Evolutionary conservation across 768 basidiomycete genomes (phyloP).

Genomic region (Phlebiopsis flavidoalba): DNA sequence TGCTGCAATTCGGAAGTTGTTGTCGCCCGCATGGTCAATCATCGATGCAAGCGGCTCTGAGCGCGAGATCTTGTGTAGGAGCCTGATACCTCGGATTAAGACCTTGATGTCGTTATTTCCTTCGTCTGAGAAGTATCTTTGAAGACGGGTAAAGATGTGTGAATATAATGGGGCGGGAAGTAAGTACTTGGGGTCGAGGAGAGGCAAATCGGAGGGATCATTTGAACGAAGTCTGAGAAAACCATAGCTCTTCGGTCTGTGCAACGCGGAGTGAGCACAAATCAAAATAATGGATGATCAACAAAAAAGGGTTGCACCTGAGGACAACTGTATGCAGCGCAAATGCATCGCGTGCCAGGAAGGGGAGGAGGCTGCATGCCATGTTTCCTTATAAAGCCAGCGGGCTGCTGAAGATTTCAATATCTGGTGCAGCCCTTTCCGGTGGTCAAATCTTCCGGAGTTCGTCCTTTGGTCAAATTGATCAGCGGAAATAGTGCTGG

Average conservation of each 20-base stretch:
- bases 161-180: not conserved
- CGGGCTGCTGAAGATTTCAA: conserved; percentile 29
- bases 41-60: conserved; percentile 33
- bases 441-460: conserved; percentile 26
- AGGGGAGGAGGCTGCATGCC: conserved; percentile 6
- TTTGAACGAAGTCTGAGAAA: conserved; percentile 34
- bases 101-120: conserved; percentile 31
- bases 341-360: conserved; percentile 15
- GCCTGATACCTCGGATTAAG: conserved; percentile 35
- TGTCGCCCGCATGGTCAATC: conserved; percentile 26
- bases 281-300: not conserved
- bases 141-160: conserved; percentile 8
- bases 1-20: conserved; percentile 32
- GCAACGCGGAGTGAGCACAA: not conserved
- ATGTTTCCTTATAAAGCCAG: conserved; percentile 19
- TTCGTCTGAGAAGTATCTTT: conserved; percentile 37
- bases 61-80: conserved; percentile 31
- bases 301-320: conserved; percentile 18
- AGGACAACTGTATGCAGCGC: conserved; percentile 24
- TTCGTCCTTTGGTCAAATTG: conserved; percentile 4
- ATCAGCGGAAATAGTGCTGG: conserved; percentile 35
- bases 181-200: conserved; percentile 39
- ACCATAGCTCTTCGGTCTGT: conserved; percentile 41
- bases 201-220: conserved; percentile 35
- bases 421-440: conserved; percentile 28